These are phyloP conservation scores for Aspergillus pseudoviridinutans DNA, from an alignment of 2,329 filamentous ascomycete genomes.

Conservation along the genomic window DNA sequence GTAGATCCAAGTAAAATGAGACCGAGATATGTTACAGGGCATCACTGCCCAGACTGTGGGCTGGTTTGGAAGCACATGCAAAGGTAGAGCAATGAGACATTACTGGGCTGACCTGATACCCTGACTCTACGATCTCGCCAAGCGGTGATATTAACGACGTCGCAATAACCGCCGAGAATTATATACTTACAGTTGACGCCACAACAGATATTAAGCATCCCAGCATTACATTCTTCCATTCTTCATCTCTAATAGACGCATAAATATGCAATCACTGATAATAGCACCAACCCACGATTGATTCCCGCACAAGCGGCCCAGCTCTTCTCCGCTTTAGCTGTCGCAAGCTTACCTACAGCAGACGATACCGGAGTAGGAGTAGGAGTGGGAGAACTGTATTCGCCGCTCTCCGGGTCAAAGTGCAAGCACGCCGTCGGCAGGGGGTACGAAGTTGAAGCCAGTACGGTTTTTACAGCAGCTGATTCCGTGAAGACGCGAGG, in stretches of 20 bases:
- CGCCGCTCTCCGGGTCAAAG: constrained; percentile 10
- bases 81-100: neutral
- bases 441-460: constrained; percentile 9
- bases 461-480: neutral
- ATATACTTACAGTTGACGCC: neutral
- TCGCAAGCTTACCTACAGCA: neutral
- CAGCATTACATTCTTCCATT: too few relatives aligned
- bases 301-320: neutral
- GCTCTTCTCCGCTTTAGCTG: neutral
- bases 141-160: neutral
- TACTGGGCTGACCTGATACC: neutral
- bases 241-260: neutral
- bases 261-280: neutral
- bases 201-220: neutral
- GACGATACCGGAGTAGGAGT: neutral
- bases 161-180: neutral
- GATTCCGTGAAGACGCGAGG: neutral
- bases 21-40: too few relatives aligned
- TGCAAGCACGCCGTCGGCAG: constrained; percentile 17
- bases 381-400: neutral
- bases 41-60: too few relatives aligned
- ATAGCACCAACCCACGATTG: neutral
- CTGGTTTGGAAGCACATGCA: too few relatives aligned
- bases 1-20: too few relatives aligned
- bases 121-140: neutral